phyloP scores from a whole-genome alignment of 129 eudicot genomes.

The Cynara cardunculus region DNA sequence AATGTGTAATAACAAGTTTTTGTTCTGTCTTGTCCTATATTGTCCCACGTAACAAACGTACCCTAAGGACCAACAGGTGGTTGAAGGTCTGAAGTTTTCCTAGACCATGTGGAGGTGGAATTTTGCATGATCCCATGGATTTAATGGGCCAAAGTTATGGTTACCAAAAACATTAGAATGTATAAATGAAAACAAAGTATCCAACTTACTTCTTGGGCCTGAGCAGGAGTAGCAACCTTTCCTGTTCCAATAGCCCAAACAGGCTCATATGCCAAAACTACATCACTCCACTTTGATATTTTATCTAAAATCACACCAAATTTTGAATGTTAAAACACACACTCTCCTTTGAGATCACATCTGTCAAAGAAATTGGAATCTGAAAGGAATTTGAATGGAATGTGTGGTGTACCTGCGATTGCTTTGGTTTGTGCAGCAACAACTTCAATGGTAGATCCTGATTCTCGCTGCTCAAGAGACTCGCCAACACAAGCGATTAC shows the following conservation, averaged over 20 bases:
- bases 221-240: slow-evolving; percentile 64
- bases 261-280: slow-evolving; percentile 69
- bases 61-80: neutral
- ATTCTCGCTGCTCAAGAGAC: slow-evolving; percentile 61
- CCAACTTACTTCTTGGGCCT: slow-evolving; percentile 64
- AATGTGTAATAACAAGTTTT: too few species aligned
- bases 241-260: slow-evolving; percentile 84
- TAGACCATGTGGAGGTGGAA: neutral
- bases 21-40: too few species aligned
- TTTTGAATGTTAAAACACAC: neutral
- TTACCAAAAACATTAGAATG: neutral
- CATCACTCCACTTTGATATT: slow-evolving; percentile 47
- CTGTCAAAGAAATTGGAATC: neutral
- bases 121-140: neutral
- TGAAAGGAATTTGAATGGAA: neutral
- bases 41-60: neutral
- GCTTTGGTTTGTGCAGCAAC: slow-evolving; percentile 73
- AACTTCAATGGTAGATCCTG: slow-evolving; percentile 57
- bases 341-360: neutral
- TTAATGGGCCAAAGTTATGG: neutral
- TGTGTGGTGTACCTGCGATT: slow-evolving; percentile 43
- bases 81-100: neutral
- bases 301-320: slow-evolving; percentile 30
- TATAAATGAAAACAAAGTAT: neutral
- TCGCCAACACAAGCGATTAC: slow-evolving; percentile 75